Evolutionary conservation across 805 yeast species (phyloP), one percentile per base, ranked within the genome.

Genomic region (Barnettozyma californica): DNA sequence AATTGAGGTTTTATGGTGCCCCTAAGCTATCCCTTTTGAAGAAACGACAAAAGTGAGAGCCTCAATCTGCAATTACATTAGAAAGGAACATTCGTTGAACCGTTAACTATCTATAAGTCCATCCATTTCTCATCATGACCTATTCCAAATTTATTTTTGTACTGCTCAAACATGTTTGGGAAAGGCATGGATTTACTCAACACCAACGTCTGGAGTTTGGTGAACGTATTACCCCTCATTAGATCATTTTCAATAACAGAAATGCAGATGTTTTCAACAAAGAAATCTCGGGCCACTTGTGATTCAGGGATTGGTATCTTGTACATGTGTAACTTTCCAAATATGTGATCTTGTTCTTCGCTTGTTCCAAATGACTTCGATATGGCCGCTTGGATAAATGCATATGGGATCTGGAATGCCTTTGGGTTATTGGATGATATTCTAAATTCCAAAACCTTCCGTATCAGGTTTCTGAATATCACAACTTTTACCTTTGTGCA

Each of bases 181-280:
- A 77, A 77, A 2, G 74, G 74, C 20, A 68, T 68, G 9, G 64
- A 61, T 46, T 69, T 75, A 26, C 77, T 70, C 9, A 76, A 58
- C 0, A 77, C 66, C 3, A 73, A 66, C 5, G 67, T 63, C 37
- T 71, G 63, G 9, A 68, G 59, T 33, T 71, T 61, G 1, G 78
- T 68, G 33, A 71, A 66, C 0, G 78, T 57, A 49, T 80, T 80
- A 0, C 82, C 85, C 51, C 73, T 77, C 33, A 81, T 55, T 16
- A 79, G 58, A 47, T 75, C 77, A 48, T 76, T 77, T 51, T 78
- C 83, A 37, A 78, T 73, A n/a, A 81, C 55, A 2, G 77, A 63
- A 13, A 76, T 66, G 41, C 80, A 60, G 8, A 80, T 54, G 45
- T 77, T 80, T 50, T 80, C 84, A 10, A 74, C 69, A 35, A 74